Conservation (phyloP, 352 stramenopile species). For the Phytopythium boreale region DNA sequence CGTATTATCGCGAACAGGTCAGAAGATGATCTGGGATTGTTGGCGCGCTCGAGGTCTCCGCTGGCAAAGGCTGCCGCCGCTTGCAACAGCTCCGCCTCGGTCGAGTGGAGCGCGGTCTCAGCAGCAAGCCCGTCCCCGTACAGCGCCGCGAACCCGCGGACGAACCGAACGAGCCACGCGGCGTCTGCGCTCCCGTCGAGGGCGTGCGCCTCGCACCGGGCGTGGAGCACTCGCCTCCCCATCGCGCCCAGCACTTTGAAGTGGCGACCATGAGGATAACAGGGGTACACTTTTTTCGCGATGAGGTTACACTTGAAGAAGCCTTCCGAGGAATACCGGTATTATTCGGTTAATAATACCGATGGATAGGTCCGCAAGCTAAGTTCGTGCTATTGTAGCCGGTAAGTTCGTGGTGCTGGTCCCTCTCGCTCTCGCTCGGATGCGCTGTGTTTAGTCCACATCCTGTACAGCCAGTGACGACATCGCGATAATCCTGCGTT, state of each 20-base stretch:
- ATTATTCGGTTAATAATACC: background rate
- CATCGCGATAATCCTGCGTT: slow-evolving; percentile 2
- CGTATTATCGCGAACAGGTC: background rate
- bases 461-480: background rate
- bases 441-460: slow-evolving; percentile 1
- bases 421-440: too few species aligned
- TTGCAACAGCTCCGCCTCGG: slow-evolving; percentile 9
- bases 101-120: slow-evolving; percentile 20
- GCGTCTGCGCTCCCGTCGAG: slow-evolving; percentile 22
- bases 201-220: slow-evolving; percentile 37
- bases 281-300: background rate
- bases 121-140: slow-evolving; percentile 47
- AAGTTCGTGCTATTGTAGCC: too few species aligned
- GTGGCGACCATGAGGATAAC: background rate
- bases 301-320: background rate
- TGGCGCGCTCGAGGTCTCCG: background rate
- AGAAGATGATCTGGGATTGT: background rate
- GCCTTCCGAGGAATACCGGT: background rate
- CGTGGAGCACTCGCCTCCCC: slow-evolving; percentile 4
- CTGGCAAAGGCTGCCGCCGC: background rate
- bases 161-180: slow-evolving; percentile 25
- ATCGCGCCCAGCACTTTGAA: background rate
- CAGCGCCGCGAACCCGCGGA: slow-evolving; percentile 52
- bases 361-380: too few species aligned
- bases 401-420: too few species aligned